phyloP scores from a whole-genome alignment of 768 basidiomycete genomes.

The Boletus eberwhitei region DNA sequence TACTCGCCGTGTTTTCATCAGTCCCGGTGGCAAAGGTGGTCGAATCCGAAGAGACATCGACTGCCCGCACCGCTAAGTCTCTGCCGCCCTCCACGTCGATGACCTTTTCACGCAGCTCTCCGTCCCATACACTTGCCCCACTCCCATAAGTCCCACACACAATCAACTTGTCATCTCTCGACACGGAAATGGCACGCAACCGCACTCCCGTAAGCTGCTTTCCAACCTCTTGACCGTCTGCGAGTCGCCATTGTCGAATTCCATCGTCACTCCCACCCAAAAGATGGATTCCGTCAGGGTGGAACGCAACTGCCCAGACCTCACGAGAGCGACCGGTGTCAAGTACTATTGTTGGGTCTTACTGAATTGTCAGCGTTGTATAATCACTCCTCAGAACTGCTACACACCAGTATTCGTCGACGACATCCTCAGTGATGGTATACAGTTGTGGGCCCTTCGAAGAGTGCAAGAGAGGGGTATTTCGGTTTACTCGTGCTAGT shows the following conservation, averaged over 20 bases:
- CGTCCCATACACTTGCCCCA: too few species aligned
- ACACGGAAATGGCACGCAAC: neutral
- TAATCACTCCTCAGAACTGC: neutral
- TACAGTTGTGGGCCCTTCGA: neutral
- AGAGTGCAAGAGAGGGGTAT: too few species aligned
- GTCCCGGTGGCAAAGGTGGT: too few species aligned
- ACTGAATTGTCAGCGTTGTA: neutral
- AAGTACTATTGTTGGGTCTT: neutral
- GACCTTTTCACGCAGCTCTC: too few species aligned
- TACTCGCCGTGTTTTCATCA: too few species aligned
- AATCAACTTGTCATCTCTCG: too few species aligned
- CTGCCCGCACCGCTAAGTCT: too few species aligned
- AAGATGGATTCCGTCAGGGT: neutral
- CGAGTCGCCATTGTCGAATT: neutral
- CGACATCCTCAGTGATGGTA: neutral
- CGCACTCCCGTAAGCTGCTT: neutral
- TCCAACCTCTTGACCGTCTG: neutral
- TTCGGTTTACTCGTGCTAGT: too few species aligned
- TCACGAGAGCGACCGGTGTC: neutral
- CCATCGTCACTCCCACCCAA: neutral
- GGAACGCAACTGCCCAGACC: neutral
- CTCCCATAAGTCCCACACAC: too few species aligned
- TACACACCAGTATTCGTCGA: neutral
- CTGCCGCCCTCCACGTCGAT: too few species aligned
- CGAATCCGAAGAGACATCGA: too few species aligned